phyloP scores from a whole-genome alignment of 345 rosid species.

The Excoecaria cochinchinensis region DNA sequence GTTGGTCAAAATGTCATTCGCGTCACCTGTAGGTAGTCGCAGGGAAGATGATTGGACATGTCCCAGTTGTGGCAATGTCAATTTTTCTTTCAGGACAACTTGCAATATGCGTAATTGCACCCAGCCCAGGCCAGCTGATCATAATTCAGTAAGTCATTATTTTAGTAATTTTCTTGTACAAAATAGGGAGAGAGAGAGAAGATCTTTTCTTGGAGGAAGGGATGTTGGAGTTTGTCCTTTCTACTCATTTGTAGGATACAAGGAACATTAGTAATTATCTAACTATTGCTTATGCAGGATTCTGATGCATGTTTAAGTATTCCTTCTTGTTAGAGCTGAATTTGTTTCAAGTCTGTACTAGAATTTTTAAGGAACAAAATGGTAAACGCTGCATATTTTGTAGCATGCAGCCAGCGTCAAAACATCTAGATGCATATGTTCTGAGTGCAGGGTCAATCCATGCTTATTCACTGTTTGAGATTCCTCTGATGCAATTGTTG shows the following conservation, averaged over 20 bases:
- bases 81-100: slow-evolving; percentile 93
- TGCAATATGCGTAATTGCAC: slow-evolving; percentile 99
- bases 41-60: slow-evolving; percentile 99
- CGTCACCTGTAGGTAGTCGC: slow-evolving; percentile 64
- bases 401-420: background rate
- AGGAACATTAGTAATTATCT: background rate
- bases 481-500: background rate
- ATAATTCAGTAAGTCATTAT: slow-evolving; percentile 51
- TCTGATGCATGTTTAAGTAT: background rate
- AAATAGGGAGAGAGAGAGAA: background rate
- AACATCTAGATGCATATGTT: background rate
- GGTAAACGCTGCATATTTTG: background rate
- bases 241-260: background rate
- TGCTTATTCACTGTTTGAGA: background rate
- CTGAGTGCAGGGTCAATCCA: background rate
- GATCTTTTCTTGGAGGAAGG: background rate
- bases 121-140: slow-evolving; percentile 94
- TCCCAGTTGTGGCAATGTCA: slow-evolving; percentile 96
- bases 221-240: background rate
- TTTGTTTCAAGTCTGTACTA: background rate
- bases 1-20: background rate
- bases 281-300: background rate
- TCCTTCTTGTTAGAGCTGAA: background rate
- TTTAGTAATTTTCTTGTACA: background rate
- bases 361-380: background rate